Base-by-base conservation (phyloP, 805 yeast genomes). In the Alloascoidea africana region DNA sequence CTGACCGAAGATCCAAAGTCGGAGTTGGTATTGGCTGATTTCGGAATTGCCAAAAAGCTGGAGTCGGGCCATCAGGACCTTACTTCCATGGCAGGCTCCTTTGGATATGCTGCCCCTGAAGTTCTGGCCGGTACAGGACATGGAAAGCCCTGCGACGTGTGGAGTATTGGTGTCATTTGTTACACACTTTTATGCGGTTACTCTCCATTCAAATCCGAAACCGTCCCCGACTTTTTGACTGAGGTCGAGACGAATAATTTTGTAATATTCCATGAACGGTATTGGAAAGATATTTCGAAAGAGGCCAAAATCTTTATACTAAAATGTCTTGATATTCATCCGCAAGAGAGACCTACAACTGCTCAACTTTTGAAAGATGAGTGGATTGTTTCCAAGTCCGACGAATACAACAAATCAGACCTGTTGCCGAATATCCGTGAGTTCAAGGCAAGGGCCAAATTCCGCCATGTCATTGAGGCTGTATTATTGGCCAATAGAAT, bases 101-200 rank as follows among this genome's bases (percentile, higher is more conserved):
- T 84, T 57, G 97, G 98, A 1, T 89, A 89, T 55, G 96, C 94
- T 23, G 97, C 97, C 0, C 98, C 98, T 0, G 98, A 89, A 52
- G 86, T 89, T 4, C 67, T 89, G 27, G 59, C 75, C 33, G 76
- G 81, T 13, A 63, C 66, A 32, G 97, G 96, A 4, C 96, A 89
- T 58, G 94, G 96, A 32, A 84, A 82, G 50, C 89, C 96, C 1
- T 89, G 96, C 59, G 98, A 89, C 55, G 71, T 89, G 39, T 89
- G 98, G 98, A 81, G 94, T 1, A 53, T 89, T 32, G 98, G 98
- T 27, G 94, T 89, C 5, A 84, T 89, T 34, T 73, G 95, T 0
- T 91, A 85, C 56, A 87, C 96, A 0, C 60, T 87, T 34, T 64
- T 89, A 34, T 85, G 91, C 47, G 98, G 98, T 0, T 85, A 86